These are phyloP conservation scores for Hyaloscypha variabilis DNA, from an alignment of 495 filamentous ascomycete species.

Conservation along the genomic window DNA sequence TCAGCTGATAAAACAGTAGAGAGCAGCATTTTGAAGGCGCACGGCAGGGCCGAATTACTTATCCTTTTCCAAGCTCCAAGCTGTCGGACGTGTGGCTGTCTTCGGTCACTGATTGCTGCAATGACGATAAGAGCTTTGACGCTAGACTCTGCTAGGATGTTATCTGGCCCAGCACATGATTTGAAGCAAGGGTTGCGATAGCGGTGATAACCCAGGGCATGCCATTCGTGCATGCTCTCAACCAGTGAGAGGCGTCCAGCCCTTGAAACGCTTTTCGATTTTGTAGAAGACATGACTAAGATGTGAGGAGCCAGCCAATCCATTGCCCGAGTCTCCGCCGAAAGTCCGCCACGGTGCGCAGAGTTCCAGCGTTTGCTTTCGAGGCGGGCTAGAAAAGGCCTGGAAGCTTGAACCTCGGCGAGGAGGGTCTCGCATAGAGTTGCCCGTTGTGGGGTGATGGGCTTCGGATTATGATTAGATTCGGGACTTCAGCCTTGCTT, in stretches of 20 bases:
- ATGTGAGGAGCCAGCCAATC: neutral
- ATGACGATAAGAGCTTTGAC: neutral
- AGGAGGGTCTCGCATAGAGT: neutral
- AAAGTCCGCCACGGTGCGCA: neutral
- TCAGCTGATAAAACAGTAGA: neutral
- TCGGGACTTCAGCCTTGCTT: neutral
- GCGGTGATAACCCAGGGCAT: neutral
- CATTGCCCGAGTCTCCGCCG: neutral
- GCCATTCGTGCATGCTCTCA: neutral
- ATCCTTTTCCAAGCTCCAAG: slow-evolving; percentile 7
- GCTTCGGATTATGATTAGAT: neutral
- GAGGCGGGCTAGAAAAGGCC: slow-evolving; percentile 7
- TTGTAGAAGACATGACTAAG: slow-evolving; percentile 4
- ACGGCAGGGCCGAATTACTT: slow-evolving; percentile 23
- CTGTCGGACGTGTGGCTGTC: neutral
- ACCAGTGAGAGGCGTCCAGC: neutral
- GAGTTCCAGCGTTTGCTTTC: neutral
- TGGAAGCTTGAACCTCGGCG: neutral
- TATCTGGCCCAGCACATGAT: neutral
- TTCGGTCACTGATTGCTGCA: neutral
- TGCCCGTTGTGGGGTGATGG: slow-evolving; percentile 2
- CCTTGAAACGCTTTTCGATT: neutral
- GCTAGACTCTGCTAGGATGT: neutral
- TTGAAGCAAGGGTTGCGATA: neutral
- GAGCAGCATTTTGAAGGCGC: neutral